Evolutionary conservation across 257 asterid species (phyloP).

Genomic region (Gentiana straminea): DNA sequence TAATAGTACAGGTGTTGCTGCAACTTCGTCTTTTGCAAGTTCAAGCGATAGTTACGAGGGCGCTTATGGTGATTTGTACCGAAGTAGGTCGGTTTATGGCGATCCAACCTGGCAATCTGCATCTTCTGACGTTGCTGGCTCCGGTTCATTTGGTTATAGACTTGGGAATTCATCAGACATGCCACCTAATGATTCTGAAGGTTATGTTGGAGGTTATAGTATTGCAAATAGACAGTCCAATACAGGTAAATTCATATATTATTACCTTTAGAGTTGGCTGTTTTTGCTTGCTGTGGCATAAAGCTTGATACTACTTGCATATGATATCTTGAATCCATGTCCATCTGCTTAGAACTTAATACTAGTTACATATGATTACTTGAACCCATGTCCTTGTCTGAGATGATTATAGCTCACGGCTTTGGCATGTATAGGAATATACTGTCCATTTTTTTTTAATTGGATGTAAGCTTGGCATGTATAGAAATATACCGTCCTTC

Average conservation of each 20-base stretch:
- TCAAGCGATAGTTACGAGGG: slow-evolving; percentile 34
- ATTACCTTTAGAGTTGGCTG: not conserved
- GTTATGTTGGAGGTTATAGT: slow-evolving; percentile 24
- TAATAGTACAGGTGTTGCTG: slow-evolving; percentile 26
- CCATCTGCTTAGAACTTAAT: too few relatives aligned
- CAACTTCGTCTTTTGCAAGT: slow-evolving; percentile 36
- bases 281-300: not conserved
- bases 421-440: too few relatives aligned
- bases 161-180: slow-evolving; percentile 27
- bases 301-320: not conserved
- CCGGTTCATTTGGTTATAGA: slow-evolving; percentile 33
- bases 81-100: slow-evolving; percentile 24
- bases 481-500: too few relatives aligned
- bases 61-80: slow-evolving; percentile 24
- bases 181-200: slow-evolving; percentile 27
- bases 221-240: slow-evolving; percentile 48
- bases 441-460: too few relatives aligned
- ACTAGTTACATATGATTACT: too few relatives aligned
- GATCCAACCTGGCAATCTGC: slow-evolving; percentile 36
- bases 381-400: too few relatives aligned
- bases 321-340: too few relatives aligned
- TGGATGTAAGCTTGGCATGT: too few relatives aligned
- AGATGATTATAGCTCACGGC: too few relatives aligned
- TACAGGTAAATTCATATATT: slow-evolving; percentile 40
- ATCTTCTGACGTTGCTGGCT: slow-evolving; percentile 25